Evolutionary conservation across 2,329 filamentous ascomycete genomes (phyloP).

Genomic region (Phialophora chinensis): DNA sequence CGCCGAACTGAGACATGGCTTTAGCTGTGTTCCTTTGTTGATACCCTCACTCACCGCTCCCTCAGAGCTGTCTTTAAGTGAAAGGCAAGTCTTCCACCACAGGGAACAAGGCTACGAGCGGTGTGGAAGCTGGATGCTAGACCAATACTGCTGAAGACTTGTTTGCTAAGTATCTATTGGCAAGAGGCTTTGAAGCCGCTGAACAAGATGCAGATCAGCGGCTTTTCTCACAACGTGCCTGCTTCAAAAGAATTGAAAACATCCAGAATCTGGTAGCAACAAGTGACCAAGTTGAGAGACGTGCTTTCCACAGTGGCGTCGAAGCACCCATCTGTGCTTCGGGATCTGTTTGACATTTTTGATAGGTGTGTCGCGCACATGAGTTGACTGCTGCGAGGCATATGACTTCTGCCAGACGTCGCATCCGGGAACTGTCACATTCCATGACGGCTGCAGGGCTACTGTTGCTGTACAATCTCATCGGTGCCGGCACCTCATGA

Average conservation of each 20-base stretch:
- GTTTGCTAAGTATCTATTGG: too few species aligned
- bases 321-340: neutral
- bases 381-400: neutral
- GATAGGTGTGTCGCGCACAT: neutral
- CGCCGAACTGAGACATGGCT: neutral
- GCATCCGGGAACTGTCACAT: neutral
- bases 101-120: neutral
- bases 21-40: neutral
- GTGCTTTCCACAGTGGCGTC: neutral
- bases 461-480: neutral
- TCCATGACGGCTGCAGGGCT: neutral
- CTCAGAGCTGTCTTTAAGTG: neutral
- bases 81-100: constrained; percentile 2
- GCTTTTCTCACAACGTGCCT: neutral
- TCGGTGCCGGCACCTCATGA: neutral
- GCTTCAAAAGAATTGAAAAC: neutral
- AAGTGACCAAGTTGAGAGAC: neutral
- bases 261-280: neutral
- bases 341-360: neutral
- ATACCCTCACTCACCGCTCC: neutral
- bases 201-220: neutral
- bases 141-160: neutral
- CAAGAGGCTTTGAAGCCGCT: too few species aligned
- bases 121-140: neutral
- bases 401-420: constrained; percentile 1